Conservation (phyloP, 2,329 filamentous ascomycete species). For the Macrophomina phaseolina region DNA sequence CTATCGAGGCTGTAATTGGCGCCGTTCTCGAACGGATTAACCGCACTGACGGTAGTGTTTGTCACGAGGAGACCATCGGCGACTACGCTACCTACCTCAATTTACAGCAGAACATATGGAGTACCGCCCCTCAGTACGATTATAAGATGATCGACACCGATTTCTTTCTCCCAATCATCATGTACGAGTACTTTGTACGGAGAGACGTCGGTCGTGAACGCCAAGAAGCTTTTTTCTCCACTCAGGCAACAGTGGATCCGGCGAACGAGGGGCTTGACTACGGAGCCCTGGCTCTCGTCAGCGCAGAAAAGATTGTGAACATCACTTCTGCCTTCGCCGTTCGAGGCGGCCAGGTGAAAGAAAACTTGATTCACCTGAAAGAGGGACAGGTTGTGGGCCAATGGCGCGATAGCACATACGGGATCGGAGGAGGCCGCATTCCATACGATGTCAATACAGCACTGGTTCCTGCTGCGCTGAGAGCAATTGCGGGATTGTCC, state of each 20-base stretch:
- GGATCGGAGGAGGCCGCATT: conserved; percentile 66
- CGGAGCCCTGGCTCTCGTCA: conserved; percentile 57
- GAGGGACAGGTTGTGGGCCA: conserved; percentile 61
- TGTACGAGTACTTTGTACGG: conserved; percentile 64
- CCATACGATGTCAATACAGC: conserved; percentile 71
- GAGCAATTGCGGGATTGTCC: conserved; percentile 62
- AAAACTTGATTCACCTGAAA: conserved; percentile 65
- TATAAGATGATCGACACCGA: conserved; percentile 70
- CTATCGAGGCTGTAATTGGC: conserved; percentile 66
- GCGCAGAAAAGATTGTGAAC: conserved; percentile 64
- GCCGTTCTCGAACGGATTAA: conserved; percentile 68
- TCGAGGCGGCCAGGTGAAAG: conserved; percentile 51
- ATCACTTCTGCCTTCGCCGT: conserved; percentile 60
- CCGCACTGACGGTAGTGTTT: conserved; percentile 63
- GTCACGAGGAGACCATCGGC: conserved; percentile 69
- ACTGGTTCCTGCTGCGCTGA: conserved; percentile 65
- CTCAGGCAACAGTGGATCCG: conserved; percentile 55
- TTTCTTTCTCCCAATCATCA: conserved; percentile 63
- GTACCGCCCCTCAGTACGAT: conserved; percentile 60
- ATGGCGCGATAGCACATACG: conserved; percentile 67
- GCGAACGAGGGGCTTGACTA: conserved; percentile 62
- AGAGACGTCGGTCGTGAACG: conserved; percentile 50
- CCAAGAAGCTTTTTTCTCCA: conserved; percentile 45
- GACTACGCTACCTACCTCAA: conserved; percentile 70
- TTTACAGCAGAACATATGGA: conserved; percentile 57